A percentile compares a stretch with the other conserved stretches of the same genome.
Evolutionary conservation across 345 rosid genomes (phyloP).

Genomic region (Ricinus communis): DNA sequence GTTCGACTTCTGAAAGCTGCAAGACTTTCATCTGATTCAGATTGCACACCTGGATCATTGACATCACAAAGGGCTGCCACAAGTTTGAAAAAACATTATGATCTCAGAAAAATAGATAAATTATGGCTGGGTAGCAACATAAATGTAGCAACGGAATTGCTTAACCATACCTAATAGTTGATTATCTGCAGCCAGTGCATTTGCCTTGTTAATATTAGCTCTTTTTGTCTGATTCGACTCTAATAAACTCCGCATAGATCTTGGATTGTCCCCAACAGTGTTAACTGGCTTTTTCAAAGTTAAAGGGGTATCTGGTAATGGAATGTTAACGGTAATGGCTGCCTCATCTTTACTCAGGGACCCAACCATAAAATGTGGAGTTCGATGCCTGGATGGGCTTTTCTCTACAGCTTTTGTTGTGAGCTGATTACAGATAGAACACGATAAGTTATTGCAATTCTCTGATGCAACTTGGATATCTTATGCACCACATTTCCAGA

Average conservation of each 20-base stretch:
- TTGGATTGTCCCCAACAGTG: conserved; percentile 38
- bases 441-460: conserved; percentile 9
- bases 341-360: conserved; percentile 53
- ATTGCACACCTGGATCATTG: conserved; percentile 41
- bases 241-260: conserved; percentile 34
- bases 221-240: conserved; percentile 33
- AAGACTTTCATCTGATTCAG: conserved; percentile 41
- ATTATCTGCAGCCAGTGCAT: conserved; percentile 23
- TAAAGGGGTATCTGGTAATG: conserved; percentile 44
- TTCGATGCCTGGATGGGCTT: conserved; percentile 57
- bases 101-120: conserved; percentile 8
- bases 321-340: conserved; percentile 45
- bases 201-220: conserved; percentile 20
- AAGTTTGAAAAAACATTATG: not conserved
- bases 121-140: not conserved
- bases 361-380: conserved; percentile 69
- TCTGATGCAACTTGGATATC: conserved; percentile 1
- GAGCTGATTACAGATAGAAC: conserved; percentile 47
- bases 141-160: not conserved
- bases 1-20: conserved; percentile 27
- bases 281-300: conserved; percentile 45
- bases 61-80: conserved; percentile 50
- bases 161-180: conserved; percentile 36
- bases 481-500: not conserved
- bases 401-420: conserved; percentile 71